Evolutionary conservation across 129 eudicot genomes (phyloP).

Genomic region (Mikania micrantha): DNA sequence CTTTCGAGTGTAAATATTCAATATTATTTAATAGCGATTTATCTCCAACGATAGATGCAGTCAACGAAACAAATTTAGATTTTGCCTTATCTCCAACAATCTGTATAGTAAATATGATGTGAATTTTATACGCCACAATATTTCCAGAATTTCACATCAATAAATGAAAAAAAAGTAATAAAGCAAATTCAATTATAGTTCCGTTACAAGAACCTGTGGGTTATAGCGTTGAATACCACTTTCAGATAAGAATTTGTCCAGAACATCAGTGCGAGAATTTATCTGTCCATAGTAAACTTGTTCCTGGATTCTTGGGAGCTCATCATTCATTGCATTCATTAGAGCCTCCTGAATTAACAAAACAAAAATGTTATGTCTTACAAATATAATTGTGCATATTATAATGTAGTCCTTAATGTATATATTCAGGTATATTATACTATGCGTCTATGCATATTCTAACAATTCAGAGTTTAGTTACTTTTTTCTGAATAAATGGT

Average conservation of each 20-base stretch:
- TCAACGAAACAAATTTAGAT: slow-evolving; percentile 65
- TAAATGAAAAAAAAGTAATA: not conserved
- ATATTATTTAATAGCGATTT: slow-evolving; percentile 61
- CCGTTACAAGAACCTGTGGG: slow-evolving; percentile 53
- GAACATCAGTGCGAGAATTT: slow-evolving; percentile 73
- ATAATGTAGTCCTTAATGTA: not conserved
- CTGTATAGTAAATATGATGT: slow-evolving; percentile 30
- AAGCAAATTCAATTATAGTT: not conserved
- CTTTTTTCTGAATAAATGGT: not conserved
- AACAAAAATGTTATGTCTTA: not conserved
- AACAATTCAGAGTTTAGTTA: not conserved
- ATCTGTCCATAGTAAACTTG: slow-evolving; percentile 96
- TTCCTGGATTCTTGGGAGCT: slow-evolving; percentile 93
- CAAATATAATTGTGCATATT: not conserved
- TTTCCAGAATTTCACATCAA: not conserved
- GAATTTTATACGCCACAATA: slow-evolving; percentile 5
- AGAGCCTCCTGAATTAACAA: slow-evolving; percentile 61
- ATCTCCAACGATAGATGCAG: slow-evolving; percentile 55
- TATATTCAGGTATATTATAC: not conserved
- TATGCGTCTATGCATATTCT: not conserved
- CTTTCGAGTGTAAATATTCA: slow-evolving; percentile 69
- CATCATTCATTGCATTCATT: slow-evolving; percentile 84
- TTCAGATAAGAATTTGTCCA: slow-evolving; percentile 81
- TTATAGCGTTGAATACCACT: slow-evolving; percentile 86
- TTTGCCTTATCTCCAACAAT: slow-evolving; percentile 70